Evolutionary conservation across 108 stramenopile species (phyloP).

Genomic region (Cylindrotheca closterium): DNA sequence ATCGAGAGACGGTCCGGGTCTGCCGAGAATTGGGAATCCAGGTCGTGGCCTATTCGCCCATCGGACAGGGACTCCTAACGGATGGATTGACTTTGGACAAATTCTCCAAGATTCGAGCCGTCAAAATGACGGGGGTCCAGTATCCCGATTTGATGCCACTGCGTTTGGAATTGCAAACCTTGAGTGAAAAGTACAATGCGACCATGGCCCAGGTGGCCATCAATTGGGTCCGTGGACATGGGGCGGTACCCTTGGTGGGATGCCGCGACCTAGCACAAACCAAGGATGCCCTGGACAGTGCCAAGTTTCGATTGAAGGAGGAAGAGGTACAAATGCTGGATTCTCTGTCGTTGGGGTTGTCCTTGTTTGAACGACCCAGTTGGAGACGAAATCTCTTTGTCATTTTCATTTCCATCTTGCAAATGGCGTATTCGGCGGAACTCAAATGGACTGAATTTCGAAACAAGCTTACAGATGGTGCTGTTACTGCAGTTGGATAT

Average conservation of each 20-base stretch:
- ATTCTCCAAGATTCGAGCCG: slow-evolving; percentile 49
- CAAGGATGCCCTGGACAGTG: slow-evolving; percentile 46
- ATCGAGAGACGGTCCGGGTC: slow-evolving; percentile 51
- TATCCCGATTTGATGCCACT: slow-evolving; percentile 46
- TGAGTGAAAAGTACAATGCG: slow-evolving; percentile 39
- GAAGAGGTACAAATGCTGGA: slow-evolving; percentile 56
- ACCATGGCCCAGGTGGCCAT: slow-evolving; percentile 80
- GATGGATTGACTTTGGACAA: slow-evolving; percentile 51
- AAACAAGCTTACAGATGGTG: too few species aligned
- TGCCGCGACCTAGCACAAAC: slow-evolving; percentile 57
- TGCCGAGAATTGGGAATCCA: slow-evolving; percentile 62
- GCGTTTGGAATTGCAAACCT: slow-evolving; percentile 35
- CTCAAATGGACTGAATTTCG: slow-evolving; percentile 3
- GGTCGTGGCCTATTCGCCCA: slow-evolving; percentile 65
- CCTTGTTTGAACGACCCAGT: slow-evolving; percentile 18
- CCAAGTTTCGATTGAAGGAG: slow-evolving; percentile 42
- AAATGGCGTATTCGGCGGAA: slow-evolving; percentile 20
- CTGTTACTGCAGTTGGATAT: too few species aligned
- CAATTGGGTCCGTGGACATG: slow-evolving; percentile 68
- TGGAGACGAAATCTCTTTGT: slow-evolving; percentile 19
- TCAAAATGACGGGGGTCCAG: slow-evolving; percentile 61
- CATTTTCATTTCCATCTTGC: slow-evolving; percentile 18
- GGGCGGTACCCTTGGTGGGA: slow-evolving; percentile 67
- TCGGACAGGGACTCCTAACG: slow-evolving; percentile 77
- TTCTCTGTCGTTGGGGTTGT: slow-evolving; percentile 34